phyloP scores from a whole-genome alignment of 768 basidiomycete genomes.

The Suillus subaureus region DNA sequence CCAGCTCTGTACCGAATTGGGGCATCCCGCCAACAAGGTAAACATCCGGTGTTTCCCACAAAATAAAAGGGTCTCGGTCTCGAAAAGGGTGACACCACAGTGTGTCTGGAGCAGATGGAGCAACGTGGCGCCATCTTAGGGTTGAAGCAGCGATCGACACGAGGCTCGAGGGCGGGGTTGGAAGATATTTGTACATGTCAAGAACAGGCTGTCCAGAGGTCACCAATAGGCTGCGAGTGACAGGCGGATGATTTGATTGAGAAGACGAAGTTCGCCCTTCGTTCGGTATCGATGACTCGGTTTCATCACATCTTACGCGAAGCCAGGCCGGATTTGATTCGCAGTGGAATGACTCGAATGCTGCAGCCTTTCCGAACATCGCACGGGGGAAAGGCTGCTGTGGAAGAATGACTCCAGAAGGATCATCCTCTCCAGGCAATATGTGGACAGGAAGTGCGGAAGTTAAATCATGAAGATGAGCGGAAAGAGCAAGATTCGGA shows the following conservation, averaged over 20 bases:
- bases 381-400: constrained; percentile 92
- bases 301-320: constrained; percentile 50
- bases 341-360: constrained; percentile 64
- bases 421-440: constrained; percentile 86
- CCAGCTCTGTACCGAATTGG: constrained; percentile 73
- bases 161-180: constrained; percentile 68
- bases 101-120: constrained; percentile 99
- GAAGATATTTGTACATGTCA: constrained; percentile 94
- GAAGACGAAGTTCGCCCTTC: constrained; percentile 9
- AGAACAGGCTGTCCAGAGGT: constrained; percentile 92
- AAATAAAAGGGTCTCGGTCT: constrained; percentile 84
- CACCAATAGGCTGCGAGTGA: constrained; percentile 67
- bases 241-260: constrained; percentile 17
- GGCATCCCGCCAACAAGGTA: constrained; percentile 95
- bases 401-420: constrained; percentile 85
- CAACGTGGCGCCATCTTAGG: constrained; percentile 91
- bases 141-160: constrained; percentile 77
- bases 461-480: constrained; percentile 73
- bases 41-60: constrained; percentile 83
- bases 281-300: constrained; percentile 2
- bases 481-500: constrained; percentile 70
- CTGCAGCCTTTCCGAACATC: constrained; percentile 74
- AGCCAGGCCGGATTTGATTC: constrained; percentile 93
- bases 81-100: constrained; percentile 98
- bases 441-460: constrained; percentile 83